A percentile compares a stretch with the other conserved stretches of the same genome.
phyloP scores from a whole-genome alignment of 371 early-diverging fungal genomes.

The Apophysomyces variabilis region DNA sequence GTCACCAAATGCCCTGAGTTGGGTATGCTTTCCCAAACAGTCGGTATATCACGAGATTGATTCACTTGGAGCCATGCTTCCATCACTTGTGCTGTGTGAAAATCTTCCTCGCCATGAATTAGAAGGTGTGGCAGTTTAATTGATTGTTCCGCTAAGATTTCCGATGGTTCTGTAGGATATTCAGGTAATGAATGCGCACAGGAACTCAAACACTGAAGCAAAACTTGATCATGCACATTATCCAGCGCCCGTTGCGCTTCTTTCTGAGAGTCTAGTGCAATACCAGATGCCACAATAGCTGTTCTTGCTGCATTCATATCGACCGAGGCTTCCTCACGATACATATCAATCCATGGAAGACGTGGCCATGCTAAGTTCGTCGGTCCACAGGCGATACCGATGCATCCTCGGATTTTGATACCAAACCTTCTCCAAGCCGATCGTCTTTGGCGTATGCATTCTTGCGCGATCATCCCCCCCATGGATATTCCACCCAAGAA shows the following conservation, averaged over 20 bases:
- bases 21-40: slow-evolving; percentile 12
- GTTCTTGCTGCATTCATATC: slow-evolving; percentile 21
- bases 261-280: slow-evolving; percentile 12
- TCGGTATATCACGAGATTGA: slow-evolving; percentile 15
- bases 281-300: slow-evolving; percentile 26
- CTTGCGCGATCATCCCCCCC: slow-evolving; percentile 43
- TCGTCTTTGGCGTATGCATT: slow-evolving; percentile 13
- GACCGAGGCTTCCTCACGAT: slow-evolving; percentile 18
- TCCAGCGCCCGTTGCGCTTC: slow-evolving; percentile 27
- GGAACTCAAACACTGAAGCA: slow-evolving; percentile 28
- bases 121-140: slow-evolving; percentile 24
- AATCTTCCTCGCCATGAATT: slow-evolving; percentile 34
- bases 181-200: slow-evolving; percentile 22
- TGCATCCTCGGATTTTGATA: slow-evolving; percentile 21
- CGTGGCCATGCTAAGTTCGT: slow-evolving; percentile 27
- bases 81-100: slow-evolving; percentile 26
- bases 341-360: slow-evolving; percentile 36
- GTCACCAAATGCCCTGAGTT: slow-evolving; percentile 40
- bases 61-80: slow-evolving; percentile 27
- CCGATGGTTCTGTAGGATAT: background rate
- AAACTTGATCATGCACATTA: slow-evolving; percentile 17
- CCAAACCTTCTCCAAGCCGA: slow-evolving; percentile 5
- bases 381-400: slow-evolving; percentile 34
- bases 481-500: slow-evolving; percentile 45
- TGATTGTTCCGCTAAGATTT: background rate